phyloP scores from a whole-genome alignment of 2,329 filamentous ascomycete genomes.

The Sphaceloma murrayae region DNA sequence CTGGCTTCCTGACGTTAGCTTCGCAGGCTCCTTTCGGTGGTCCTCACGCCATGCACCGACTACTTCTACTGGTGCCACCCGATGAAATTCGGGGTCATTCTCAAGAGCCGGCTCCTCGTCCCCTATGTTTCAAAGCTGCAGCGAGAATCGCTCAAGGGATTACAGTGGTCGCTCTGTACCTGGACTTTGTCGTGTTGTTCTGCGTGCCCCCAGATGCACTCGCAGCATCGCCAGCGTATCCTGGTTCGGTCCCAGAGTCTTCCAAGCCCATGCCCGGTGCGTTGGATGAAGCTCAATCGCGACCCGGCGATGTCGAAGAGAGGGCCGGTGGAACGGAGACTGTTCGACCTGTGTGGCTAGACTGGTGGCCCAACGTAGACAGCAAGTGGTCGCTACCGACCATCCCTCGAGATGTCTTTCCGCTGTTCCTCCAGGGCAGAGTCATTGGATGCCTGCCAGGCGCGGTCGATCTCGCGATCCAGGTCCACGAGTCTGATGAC shows the following conservation, averaged over 20 bases:
- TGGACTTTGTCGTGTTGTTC: conserved; percentile 47
- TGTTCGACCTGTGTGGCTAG: conserved; percentile 22
- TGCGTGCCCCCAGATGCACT: conserved; percentile 51
- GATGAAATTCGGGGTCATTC: not conserved
- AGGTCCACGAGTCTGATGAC: conserved; percentile 24
- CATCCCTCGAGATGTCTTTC: not conserved
- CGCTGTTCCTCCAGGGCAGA: not conserved
- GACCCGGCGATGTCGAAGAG: not conserved
- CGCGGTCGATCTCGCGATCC: not conserved
- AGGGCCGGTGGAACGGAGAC: conserved; percentile 10
- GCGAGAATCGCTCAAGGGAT: conserved; percentile 50
- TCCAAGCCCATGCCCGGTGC: not conserved
- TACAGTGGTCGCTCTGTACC: conserved; percentile 49
- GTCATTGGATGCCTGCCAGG: not conserved
- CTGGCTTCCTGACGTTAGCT: conserved; percentile 48
- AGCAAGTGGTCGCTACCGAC: conserved; percentile 38
- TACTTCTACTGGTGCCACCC: conserved; percentile 46
- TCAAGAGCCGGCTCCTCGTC: conserved; percentile 23
- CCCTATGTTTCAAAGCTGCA: conserved; percentile 47
- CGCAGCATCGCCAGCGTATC: conserved; percentile 23
- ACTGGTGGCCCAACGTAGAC: not conserved
- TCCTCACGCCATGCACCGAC: conserved; percentile 44
- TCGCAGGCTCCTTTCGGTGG: conserved; percentile 28
- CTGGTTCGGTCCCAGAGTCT: not conserved
- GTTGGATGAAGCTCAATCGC: no score